Evolutionary conservation across 345 rosid genomes (phyloP), one percentile per base, ranked within the genome.

Genomic region (Abelmoschus esculentus): DNA sequence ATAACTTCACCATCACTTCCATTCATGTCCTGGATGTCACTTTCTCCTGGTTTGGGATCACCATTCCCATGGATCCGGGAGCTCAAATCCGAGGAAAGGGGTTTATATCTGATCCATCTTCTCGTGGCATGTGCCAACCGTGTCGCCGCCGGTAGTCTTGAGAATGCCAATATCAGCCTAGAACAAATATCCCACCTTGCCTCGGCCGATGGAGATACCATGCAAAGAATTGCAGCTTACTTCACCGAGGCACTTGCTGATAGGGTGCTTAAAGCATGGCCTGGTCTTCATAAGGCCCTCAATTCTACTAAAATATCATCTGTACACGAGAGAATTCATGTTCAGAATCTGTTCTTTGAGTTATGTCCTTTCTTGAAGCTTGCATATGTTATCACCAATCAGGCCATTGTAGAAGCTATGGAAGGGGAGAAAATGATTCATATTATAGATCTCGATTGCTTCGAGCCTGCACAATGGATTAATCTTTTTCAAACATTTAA

Each of bases 391-490:
- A 76, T 86, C 74, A 86, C 90, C 1, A 89, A 89, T 72, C 89
- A 86, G 66, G 89, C 93, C 44, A 86, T 89, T 69, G 56, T 85
- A 26, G 93, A 89, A 62, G 86, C 90, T 1, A 86, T 89, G 89
- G 89, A 85, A 69, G 88, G 85, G 69, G 93, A 89, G 74, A 89
- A 78, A 81, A 77, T 86, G 86, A 80, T 89, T 40, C 93, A 89
- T 69, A 86, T 89, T 18, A 84, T 89, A 36, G 93, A 89, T 79
- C 78, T 89, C 7, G 70, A 85, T 72, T 74, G 86, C 10, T 82
- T 64, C 50, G 90, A 86, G 79, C 93, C 93, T 74, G 90, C 89
- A 1, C 90, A 86, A 70, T 89, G 93, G 90, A 81, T 89, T 38
- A 82, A 89, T 75, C 86, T 86, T 70, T 80, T 89, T 58, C 89